These are phyloP conservation scores for Neurospora sp. DNA, from an alignment of 495 filamentous ascomycete genomes.

Conservation along the genomic window DNA sequence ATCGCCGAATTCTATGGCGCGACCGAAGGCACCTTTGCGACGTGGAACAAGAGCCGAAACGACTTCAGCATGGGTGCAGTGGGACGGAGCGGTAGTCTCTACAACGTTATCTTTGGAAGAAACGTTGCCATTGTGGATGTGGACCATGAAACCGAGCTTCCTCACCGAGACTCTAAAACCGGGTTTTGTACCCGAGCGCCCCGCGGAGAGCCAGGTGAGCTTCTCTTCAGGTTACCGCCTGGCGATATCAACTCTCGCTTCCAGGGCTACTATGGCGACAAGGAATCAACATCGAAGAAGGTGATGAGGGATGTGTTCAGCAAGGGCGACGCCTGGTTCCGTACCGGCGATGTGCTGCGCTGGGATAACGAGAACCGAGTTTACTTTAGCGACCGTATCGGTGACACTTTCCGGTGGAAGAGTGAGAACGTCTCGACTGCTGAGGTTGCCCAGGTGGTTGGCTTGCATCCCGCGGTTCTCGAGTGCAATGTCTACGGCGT, in stretches of 20 bases:
- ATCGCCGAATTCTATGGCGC: slow-evolving; percentile 87
- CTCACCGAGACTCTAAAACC: slow-evolving; percentile 60
- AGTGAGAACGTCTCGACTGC: slow-evolving; percentile 84
- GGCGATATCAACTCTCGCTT: slow-evolving; percentile 54
- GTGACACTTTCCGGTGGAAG: slow-evolving; percentile 95
- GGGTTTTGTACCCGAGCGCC: slow-evolving; percentile 56
- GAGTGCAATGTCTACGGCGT: slow-evolving; percentile 92
- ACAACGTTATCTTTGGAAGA: slow-evolving; percentile 41
- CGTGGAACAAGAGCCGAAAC: slow-evolving; percentile 71
- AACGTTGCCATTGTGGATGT: slow-evolving; percentile 54
- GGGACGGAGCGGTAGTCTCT: slow-evolving; percentile 62
- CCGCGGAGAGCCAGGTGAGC: slow-evolving; percentile 63
- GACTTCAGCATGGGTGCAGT: slow-evolving; percentile 71
- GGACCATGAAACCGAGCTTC: slow-evolving; percentile 61
- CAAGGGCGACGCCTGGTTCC: slow-evolving; percentile 81
- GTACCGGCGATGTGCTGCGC: slow-evolving; percentile 73
- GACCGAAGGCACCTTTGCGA: slow-evolving; percentile 66
- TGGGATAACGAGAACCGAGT: slow-evolving; percentile 62
- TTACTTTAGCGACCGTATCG: slow-evolving; percentile 84
- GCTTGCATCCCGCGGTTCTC: slow-evolving; percentile 52
- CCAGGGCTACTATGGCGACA: slow-evolving; percentile 82
- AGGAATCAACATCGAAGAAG: slow-evolving; percentile 63
- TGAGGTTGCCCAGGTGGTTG: slow-evolving; percentile 69
- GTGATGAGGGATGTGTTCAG: slow-evolving; percentile 66
- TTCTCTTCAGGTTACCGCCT: slow-evolving; percentile 65